Evolutionary conservation across 73 alveolate species (phyloP).

Genomic region (Stentor roeselii): DNA sequence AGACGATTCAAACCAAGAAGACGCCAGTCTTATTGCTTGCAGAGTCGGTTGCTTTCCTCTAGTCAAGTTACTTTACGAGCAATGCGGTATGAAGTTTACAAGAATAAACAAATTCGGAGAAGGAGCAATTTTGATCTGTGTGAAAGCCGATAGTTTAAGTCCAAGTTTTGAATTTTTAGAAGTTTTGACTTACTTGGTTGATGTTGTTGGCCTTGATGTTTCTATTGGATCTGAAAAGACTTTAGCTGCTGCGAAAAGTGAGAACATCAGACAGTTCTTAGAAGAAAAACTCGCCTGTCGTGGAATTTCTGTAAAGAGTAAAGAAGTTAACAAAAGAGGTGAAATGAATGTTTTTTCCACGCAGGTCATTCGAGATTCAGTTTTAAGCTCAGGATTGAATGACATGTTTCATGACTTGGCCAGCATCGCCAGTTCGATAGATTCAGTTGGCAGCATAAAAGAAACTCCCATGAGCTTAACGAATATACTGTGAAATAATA

Average conservation of each 20-base stretch:
- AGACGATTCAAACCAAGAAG: constrained; percentile 21
- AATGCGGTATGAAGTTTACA: neutral
- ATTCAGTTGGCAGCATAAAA: too few species aligned
- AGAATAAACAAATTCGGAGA: neutral
- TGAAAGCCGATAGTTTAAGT: neutral
- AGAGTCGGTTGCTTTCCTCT: neutral
- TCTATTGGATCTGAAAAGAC: too few species aligned
- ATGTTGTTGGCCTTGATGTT: neutral
- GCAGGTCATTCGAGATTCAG: too few species aligned
- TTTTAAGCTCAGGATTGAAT: too few species aligned
- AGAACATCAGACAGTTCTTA: neutral
- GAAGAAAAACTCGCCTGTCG: neutral
- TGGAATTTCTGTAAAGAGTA: neutral
- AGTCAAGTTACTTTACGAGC: neutral
- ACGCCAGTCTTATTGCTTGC: neutral
- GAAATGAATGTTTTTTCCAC: too few species aligned
- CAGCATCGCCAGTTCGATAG: too few species aligned
- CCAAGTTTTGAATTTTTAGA: too few species aligned
- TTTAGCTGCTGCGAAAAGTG: neutral
- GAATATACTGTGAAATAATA: too few species aligned
- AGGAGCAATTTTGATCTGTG: neutral
- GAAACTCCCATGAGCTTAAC: too few species aligned
- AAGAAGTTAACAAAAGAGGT: neutral
- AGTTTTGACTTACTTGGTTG: neutral
- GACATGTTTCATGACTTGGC: too few species aligned